Evolutionary conservation across 2,329 filamentous ascomycete species (phyloP), one percentile per base, ranked within the genome.

Genomic region (Aspergillaceae sp.): DNA sequence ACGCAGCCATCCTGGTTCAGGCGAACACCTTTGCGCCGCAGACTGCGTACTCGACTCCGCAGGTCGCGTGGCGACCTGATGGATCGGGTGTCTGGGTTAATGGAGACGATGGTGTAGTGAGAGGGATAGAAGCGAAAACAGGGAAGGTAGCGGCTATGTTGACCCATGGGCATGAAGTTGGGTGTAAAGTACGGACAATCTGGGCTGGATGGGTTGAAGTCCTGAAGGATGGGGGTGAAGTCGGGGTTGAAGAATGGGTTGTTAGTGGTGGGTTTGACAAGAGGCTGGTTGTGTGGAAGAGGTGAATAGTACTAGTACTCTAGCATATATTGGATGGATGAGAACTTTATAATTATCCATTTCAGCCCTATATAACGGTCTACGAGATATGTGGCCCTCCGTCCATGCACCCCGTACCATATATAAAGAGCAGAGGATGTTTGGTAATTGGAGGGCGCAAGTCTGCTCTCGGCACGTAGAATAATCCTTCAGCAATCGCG

Each of bases 261-360:
- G 68, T 83, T 29, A 82, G 77, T 62, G 80, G 80, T 27, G 81
- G 79, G 1, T 84, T 83, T 62, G 80, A 84, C 64, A 78, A 78
- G 56, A 74, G 65, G 50, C 61, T 83, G 49, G 71, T 83, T 50
- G 60, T 82, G 32, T 83, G 80, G 80, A 70, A 62, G 48, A 53
- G 50, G 47, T 55, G 19, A 34, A 19, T 8, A 27, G 7, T 19
- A 19, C 19, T 19, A 19, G 19, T 19, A 19, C 19, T 19, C 19
- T 19, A 19, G 19, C 19, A 19, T 4, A 7, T 30, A 27, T 37
- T 44, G 37, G 11, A 40, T 34, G 41, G 19, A 19, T 19, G 19
- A 19, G 19, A 19, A 1, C 19, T 19, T 19, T 19, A 19, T 19
- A 19, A 19, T 19, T 19, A 19, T 36, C 2, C 3, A 19, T 19